Percentiles rank a stretch among this genome's conserved stretches.
These are phyloP conservation scores for Austroboletus novae-zelandiae DNA, from an alignment of 1,284 basidiomycete species.

Conservation along the genomic window DNA sequence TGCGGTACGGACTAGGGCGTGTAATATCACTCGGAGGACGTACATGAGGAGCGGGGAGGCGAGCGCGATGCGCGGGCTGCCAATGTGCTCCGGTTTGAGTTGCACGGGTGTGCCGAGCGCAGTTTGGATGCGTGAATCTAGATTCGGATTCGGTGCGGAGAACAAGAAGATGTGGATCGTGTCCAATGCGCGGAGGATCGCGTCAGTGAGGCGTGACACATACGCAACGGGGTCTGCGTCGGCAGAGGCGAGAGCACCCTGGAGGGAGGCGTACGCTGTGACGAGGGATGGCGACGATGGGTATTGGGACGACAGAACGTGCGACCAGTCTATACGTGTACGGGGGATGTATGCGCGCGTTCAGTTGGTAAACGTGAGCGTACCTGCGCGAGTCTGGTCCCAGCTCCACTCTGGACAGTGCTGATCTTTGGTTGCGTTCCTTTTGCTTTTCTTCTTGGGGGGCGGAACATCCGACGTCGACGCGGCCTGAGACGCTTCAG, in stretches of 20 bases:
- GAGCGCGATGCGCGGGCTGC: slow-evolving; percentile 20
- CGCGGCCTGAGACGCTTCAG: slow-evolving; percentile 9
- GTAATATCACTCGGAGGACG: slow-evolving; percentile 19
- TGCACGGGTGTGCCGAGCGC: background rate
- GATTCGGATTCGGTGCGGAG: slow-evolving; percentile 4
- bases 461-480: slow-evolving; percentile 17
- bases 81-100: slow-evolving; percentile 12
- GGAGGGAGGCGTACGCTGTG: slow-evolving; percentile 22
- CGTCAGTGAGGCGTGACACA: slow-evolving; percentile 17
- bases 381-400: slow-evolving; percentile 23
- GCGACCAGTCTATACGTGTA: slow-evolving; percentile 21
- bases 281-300: slow-evolving; percentile 26
- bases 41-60: slow-evolving; percentile 24
- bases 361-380: background rate
- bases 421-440: slow-evolving; percentile 13
- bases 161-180: slow-evolving; percentile 23
- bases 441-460: slow-evolving; percentile 30
- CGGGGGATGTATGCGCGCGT: background rate
- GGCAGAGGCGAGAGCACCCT: slow-evolving; percentile 12
- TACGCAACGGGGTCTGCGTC: slow-evolving; percentile 5
- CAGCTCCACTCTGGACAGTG: slow-evolving; percentile 19
- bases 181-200: slow-evolving; percentile 20
- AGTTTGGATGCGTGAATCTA: background rate
- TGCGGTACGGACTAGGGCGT: slow-evolving; percentile 11
- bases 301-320: slow-evolving; percentile 17